Evolutionary conservation across 179 eudicot genomes (phyloP).

Genomic region (Patellifolia procumbens): DNA sequence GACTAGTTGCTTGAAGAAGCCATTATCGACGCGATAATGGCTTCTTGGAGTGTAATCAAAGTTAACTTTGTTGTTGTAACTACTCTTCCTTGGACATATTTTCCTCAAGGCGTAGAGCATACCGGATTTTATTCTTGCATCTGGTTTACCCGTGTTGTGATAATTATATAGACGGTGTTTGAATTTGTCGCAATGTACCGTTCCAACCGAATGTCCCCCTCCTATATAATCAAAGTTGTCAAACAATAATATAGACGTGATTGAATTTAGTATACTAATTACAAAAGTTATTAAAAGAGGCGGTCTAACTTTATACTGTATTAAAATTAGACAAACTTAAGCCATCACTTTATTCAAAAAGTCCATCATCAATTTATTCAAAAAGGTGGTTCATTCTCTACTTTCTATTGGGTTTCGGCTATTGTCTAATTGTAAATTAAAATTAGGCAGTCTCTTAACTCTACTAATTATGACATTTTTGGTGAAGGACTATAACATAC

Average conservation of each 20-base stretch:
- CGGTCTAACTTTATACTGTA: too few relatives aligned
- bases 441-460: too few relatives aligned
- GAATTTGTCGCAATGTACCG: constrained; percentile 33
- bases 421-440: too few relatives aligned
- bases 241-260: neutral
- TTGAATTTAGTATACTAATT: neutral
- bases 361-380: too few relatives aligned
- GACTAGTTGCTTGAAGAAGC: constrained; percentile 16
- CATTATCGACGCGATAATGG: constrained; percentile 16
- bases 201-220: constrained; percentile 45
- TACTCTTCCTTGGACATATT: constrained; percentile 25
- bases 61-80: constrained; percentile 10
- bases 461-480: too few relatives aligned
- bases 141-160: constrained; percentile 31
- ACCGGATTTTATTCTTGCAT: constrained; percentile 24
- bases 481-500: constrained; percentile 11
- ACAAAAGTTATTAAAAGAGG: too few relatives aligned
- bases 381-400: too few relatives aligned
- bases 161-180: constrained; percentile 31
- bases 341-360: too few relatives aligned
- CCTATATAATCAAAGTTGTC: constrained; percentile 20
- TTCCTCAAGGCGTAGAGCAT: constrained; percentile 9
- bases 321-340: too few relatives aligned
- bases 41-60: constrained; percentile 23
- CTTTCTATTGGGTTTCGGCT: too few relatives aligned